Conservation (phyloP, 1,139 yeast genomes). For the Kluyveromyces sp. region DNA sequence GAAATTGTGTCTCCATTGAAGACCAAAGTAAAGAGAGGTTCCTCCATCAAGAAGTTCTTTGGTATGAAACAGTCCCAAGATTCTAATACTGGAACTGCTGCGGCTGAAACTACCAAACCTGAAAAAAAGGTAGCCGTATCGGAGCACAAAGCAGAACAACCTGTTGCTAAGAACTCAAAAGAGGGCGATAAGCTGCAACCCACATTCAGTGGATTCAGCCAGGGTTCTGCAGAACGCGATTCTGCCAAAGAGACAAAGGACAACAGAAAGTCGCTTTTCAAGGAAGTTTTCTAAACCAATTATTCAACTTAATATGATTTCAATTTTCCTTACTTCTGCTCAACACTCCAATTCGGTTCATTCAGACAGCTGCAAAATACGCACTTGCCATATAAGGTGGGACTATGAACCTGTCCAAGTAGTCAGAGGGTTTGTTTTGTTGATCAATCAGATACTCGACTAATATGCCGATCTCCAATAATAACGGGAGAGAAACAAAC, state of each 20-base stretch:
- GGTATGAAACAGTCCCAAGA: conserved; percentile 2
- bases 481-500: no score
- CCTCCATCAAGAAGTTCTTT: conserved; percentile 2
- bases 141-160: not conserved
- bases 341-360: not conserved
- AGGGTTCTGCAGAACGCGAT: conserved; percentile 16
- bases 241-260: conserved; percentile 6
- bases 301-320: not conserved
- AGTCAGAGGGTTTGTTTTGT: not conserved
- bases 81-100: not conserved
- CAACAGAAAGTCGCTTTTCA: conserved; percentile 24
- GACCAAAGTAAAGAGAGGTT: conserved; percentile 1
- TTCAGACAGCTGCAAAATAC: not conserved
- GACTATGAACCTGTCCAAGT: not conserved
- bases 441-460: not conserved
- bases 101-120: conserved; percentile 1
- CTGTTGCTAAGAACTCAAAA: not conserved
- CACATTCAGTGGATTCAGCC: conserved; percentile 26
- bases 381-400: not conserved
- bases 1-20: not conserved
- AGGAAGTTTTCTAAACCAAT: conserved; percentile 23
- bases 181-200: conserved; percentile 12
- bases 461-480: not conserved
- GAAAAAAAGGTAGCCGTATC: not conserved
- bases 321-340: not conserved